phyloP scores from a whole-genome alignment of 768 basidiomycete genomes.

The Lactarius quietus region DNA sequence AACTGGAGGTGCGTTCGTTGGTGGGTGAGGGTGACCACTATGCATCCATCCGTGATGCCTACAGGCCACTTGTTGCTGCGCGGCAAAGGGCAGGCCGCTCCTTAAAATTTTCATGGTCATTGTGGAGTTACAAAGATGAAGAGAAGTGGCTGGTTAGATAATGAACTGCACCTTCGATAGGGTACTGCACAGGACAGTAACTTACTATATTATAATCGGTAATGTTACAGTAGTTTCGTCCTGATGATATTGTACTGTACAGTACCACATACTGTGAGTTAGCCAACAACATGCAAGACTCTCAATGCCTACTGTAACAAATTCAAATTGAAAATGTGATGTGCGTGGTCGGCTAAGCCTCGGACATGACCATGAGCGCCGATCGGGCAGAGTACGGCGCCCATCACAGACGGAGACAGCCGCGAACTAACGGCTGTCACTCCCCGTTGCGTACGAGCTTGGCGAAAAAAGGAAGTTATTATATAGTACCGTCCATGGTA shows the following conservation, averaged over 20 bases:
- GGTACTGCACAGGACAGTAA: no score
- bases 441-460: background rate
- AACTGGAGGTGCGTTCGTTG: background rate
- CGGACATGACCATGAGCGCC: no score
- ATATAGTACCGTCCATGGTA: constrained; percentile 14
- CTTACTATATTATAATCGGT: no score
- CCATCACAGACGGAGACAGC: background rate
- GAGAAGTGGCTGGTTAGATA: background rate
- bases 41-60: background rate
- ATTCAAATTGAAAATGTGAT: background rate
- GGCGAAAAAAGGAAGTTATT: background rate
- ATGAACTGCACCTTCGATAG: no score
- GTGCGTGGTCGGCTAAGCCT: no score
- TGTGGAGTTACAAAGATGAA: background rate
- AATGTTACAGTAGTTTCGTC: no score
- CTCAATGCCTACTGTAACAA: background rate
- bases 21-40: no score
- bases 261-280: no score
- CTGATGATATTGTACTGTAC: no score
- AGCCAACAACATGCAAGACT: no score
- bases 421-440: background rate
- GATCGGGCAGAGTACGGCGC: background rate
- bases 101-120: background rate
- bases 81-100: background rate
- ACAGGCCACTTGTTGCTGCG: background rate